Base-by-base conservation (phyloP, 768 basidiomycete species). In the Rhodotorula taiwanensis region DNA sequence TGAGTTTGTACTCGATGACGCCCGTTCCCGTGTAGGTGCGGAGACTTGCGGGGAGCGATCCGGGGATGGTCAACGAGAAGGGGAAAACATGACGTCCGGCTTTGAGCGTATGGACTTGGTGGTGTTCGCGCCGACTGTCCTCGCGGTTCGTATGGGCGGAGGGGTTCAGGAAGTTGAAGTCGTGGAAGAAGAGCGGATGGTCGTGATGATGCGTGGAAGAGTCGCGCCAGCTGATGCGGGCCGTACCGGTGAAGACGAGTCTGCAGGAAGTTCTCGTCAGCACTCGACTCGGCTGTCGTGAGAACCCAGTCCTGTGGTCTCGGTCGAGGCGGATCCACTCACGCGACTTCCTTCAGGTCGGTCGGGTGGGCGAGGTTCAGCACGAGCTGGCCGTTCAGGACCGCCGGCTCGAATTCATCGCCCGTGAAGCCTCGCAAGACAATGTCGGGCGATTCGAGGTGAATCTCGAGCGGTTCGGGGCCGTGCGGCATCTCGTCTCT, bases 21-120 rank as follows among this genome's bases (percentile, higher is more conserved):
- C 86, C 86, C 36, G 71, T 72, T 56, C 77, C 77, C 44, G 75
- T 75, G 70, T 76, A 76, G 7, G 86, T 86, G 43, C 78, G 72
- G 45, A 94, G 77, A 39, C 83, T 83, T 0, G 91, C 89, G 1
- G 94, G 94, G 4, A 95, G 80, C 9, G 85, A 83, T 43, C 89
- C 89, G 28, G 89, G 88, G 33, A 97, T 79, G 64, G 86, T 83
- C 61, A 95, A 82, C 69, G 85, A 84, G 78, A 98, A 98, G 28
- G 93, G 93, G 76, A 97, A 97, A 30, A 84, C 77, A 74, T 98
- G 94, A 41, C 84, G 84, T 20, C 94, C 94, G n/a, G 92, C 90
- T 77, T 97, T 95, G 74, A 97, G 84, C 0, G 92, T 97, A 72
- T 89, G 90, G 16, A 81, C 79, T 72, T 75, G 75, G 61, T 75